Percentiles rank a stretch among this genome's conserved stretches.
These are phyloP conservation scores for Trichoderma atrobrunneum DNA, from an alignment of 2,329 filamentous ascomycete species.

Conservation along the genomic window DNA sequence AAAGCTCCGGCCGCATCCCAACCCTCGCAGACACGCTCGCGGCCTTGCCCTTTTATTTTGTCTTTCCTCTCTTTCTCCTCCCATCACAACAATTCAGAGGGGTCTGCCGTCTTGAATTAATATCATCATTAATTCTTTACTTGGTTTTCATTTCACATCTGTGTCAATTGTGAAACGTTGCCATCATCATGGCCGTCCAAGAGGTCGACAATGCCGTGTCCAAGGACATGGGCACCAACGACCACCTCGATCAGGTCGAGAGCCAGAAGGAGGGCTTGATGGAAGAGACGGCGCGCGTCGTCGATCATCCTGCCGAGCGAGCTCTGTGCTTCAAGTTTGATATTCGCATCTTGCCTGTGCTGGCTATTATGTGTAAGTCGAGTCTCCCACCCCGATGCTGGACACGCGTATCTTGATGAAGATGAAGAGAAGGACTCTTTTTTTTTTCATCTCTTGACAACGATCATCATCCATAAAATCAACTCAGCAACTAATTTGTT, in stretches of 20 bases:
- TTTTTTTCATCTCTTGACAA: not conserved
- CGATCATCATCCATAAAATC: not conserved
- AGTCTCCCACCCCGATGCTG: not conserved
- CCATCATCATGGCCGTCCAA: constrained; percentile 8
- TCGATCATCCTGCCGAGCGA: constrained; percentile 46
- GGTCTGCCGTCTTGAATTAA: not conserved
- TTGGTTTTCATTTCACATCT: not conserved
- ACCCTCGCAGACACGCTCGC: not conserved
- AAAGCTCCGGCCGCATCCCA: constrained; percentile 4
- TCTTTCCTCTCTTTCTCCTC: not conserved
- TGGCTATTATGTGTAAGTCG: constrained; percentile 51
- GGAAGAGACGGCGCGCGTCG: constrained; percentile 29
- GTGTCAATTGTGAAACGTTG: not conserved
- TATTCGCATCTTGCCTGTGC: constrained; percentile 50
- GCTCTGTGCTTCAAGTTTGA: constrained; percentile 55
- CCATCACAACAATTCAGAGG: not conserved
- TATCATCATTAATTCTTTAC: not conserved
- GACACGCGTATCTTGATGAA: not conserved
- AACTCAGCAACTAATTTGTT: not conserved
- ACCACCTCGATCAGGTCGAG: constrained; percentile 20
- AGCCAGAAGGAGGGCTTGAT: constrained; percentile 17
- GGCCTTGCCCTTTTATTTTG: not conserved
- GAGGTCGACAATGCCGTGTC: constrained; percentile 15
- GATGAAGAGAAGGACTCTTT: not conserved
- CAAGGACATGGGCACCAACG: constrained; percentile 10